Percentiles rank a stretch among this genome's conserved stretches.
These are phyloP conservation scores for Phaffia rhodozyma DNA, from an alignment of 1,284 basidiomycete genomes.

Conservation along the genomic window DNA sequence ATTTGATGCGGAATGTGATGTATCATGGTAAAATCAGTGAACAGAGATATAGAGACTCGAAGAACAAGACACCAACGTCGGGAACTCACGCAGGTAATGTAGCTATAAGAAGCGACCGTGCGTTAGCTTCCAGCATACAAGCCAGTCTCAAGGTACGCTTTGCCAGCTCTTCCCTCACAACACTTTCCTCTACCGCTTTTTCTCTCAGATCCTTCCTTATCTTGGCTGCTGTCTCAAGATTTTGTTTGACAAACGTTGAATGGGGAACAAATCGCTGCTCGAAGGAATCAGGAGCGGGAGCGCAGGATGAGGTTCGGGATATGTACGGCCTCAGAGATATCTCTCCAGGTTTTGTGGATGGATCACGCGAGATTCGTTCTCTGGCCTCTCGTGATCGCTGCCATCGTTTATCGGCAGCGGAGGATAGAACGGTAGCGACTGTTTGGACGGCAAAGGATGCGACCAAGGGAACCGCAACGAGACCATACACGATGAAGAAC, in stretches of 20 bases:
- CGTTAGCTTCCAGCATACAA: slow-evolving; percentile 19
- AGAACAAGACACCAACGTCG: background rate
- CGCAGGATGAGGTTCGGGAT: slow-evolving; percentile 20
- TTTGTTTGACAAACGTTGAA: background rate
- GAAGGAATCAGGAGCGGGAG: slow-evolving; percentile 22
- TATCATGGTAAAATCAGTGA: slow-evolving; percentile 11
- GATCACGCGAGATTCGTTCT: slow-evolving; percentile 17
- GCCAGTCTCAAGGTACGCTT: slow-evolving; percentile 18
- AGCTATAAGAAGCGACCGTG: slow-evolving; percentile 19
- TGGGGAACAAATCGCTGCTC: slow-evolving; percentile 18
- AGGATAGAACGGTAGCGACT: slow-evolving; percentile 32
- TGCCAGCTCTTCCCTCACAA: slow-evolving; percentile 12
- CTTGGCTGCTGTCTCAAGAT: background rate
- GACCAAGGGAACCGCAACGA: slow-evolving; percentile 38
- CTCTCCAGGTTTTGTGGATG: background rate
- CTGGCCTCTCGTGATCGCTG: background rate
- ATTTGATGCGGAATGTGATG: background rate
- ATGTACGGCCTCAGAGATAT: slow-evolving; percentile 11
- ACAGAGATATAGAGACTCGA: background rate
- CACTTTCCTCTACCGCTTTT: background rate
- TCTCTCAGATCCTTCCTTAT: background rate
- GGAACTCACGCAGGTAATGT: slow-evolving; percentile 2
- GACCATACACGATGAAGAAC: slow-evolving; percentile 36
- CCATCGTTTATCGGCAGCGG: slow-evolving; percentile 17
- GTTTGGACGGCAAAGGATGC: slow-evolving; percentile 39